Conservation (phyloP, 139 green algal species). For the Closterium sp. region DNA sequence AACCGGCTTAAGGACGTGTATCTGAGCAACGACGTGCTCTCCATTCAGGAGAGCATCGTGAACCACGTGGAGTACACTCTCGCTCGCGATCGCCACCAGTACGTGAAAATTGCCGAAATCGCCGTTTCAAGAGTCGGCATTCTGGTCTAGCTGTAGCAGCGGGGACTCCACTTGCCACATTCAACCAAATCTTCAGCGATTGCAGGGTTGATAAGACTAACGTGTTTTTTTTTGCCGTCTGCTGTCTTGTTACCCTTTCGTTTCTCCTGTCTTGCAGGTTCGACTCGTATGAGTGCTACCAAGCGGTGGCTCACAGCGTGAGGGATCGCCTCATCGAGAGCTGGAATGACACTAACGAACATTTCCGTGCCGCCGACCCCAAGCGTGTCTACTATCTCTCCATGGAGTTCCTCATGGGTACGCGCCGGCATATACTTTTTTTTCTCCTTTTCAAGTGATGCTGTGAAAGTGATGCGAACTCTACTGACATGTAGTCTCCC, state of each 20-base stretch:
- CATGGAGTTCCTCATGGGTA: slow-evolving; percentile 93
- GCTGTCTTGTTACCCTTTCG: not conserved
- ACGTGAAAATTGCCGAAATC: slow-evolving; percentile 53
- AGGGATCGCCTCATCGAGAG: slow-evolving; percentile 93
- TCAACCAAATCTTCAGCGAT: not conserved
- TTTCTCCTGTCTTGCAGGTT: not conserved
- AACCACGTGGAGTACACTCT: slow-evolving; percentile 98
- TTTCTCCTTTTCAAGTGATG: too few relatives aligned
- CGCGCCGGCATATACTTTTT: slow-evolving; percentile 1
- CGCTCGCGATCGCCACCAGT: slow-evolving; percentile 83
- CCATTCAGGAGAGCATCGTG: slow-evolving; percentile 92
- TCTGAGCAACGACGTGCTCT: slow-evolving; percentile 88
- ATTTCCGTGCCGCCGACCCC: slow-evolving; percentile 83
- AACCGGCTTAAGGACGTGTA: slow-evolving; percentile 86
- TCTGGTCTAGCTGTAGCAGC: not conserved
- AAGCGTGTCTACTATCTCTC: slow-evolving; percentile 98
- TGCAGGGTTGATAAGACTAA: not conserved
- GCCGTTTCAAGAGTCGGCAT: not conserved
- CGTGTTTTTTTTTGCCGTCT: not conserved
- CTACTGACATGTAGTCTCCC: not conserved
- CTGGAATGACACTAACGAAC: slow-evolving; percentile 96
- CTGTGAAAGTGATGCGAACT: too few relatives aligned
- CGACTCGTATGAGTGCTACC: slow-evolving; percentile 3
- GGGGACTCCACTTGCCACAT: not conserved
- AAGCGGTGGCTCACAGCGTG: slow-evolving; percentile 80